A percentile compares a stretch with the other conserved stretches of the same genome.
Evolutionary conservation across 139 green algal species (phyloP).

Genomic region (Eudorina sp.): DNA sequence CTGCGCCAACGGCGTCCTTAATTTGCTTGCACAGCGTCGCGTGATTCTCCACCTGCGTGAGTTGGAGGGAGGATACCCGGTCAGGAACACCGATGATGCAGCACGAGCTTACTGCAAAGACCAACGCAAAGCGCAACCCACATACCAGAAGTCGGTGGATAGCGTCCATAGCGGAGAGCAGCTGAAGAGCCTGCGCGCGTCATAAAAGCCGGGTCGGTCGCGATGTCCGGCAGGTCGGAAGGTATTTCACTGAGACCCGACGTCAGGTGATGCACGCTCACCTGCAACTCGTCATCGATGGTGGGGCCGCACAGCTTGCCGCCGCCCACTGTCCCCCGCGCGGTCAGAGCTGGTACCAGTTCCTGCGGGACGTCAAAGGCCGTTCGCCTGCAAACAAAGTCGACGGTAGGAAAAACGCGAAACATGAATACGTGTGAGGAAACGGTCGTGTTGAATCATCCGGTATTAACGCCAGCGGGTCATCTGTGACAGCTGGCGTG

Average conservation of each 20-base stretch:
- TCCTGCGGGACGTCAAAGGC: background rate
- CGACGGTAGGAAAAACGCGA: no score
- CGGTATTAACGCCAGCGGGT: no score
- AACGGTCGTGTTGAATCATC: no score
- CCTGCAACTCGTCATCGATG: background rate
- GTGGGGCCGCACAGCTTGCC: background rate
- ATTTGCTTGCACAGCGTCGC: slow-evolving; percentile 5
- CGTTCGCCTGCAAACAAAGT: background rate
- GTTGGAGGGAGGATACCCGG: background rate
- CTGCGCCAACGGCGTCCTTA: background rate
- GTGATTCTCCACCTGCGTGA: slow-evolving; percentile 12
- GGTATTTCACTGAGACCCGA: no score
- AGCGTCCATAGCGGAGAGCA: slow-evolving; percentile 32
- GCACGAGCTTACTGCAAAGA: background rate
- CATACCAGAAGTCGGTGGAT: slow-evolving; percentile 38
- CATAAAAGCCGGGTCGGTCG: background rate
- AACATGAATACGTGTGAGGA: no score
- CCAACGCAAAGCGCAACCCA: no score
- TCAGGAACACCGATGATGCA: background rate
- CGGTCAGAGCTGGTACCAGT: background rate
- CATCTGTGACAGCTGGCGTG: no score
- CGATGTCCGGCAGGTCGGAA: background rate
- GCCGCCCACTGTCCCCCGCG: background rate
- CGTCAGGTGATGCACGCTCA: no score
- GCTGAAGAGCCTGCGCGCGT: slow-evolving; percentile 29